Conservation (phyloP, 2,329 filamentous ascomycete genomes). For the Cladosporium sp. region DNA sequence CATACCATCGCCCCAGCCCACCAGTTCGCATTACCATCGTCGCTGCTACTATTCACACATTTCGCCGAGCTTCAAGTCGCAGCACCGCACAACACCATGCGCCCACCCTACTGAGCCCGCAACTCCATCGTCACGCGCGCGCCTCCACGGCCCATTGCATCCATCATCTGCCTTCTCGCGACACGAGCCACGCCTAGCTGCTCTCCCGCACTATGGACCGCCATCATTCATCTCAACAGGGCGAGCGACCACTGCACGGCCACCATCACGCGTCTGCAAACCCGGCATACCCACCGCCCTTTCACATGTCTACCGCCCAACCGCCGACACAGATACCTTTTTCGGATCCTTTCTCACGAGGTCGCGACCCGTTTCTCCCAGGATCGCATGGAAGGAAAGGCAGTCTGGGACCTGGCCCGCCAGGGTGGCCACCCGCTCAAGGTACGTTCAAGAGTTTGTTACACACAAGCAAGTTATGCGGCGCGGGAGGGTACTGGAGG, state of each 20-base stretch:
- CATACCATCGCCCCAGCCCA: not conserved
- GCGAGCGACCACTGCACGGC: conserved; percentile 36
- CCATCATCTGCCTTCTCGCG: not conserved
- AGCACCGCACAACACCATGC: conserved; percentile 8
- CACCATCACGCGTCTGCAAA: conserved; percentile 24
- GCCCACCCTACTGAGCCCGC: conserved; percentile 8
- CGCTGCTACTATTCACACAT: not conserved
- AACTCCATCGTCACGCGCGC: not conserved
- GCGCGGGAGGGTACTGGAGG: not conserved
- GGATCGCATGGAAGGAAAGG: conserved; percentile 35
- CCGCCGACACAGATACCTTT: conserved; percentile 43
- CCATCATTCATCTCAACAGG: conserved; percentile 31
- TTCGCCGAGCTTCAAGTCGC: not conserved
- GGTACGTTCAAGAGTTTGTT: conserved; percentile 10
- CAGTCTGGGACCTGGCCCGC: conserved; percentile 6
- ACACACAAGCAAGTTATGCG: conserved; percentile 6
- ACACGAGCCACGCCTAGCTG: not conserved
- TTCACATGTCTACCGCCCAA: conserved; percentile 30
- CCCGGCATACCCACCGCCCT: conserved; percentile 33
- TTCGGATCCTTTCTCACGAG: conserved; percentile 41
- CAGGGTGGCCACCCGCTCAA: conserved; percentile 8
- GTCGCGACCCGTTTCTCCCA: conserved; percentile 45
- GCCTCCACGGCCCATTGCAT: not conserved
- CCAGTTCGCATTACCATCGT: not conserved
- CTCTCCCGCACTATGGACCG: conserved; percentile 23